Conservation (phyloP, 495 filamentous ascomycete species). For the Penicillium cinerascens region DNA sequence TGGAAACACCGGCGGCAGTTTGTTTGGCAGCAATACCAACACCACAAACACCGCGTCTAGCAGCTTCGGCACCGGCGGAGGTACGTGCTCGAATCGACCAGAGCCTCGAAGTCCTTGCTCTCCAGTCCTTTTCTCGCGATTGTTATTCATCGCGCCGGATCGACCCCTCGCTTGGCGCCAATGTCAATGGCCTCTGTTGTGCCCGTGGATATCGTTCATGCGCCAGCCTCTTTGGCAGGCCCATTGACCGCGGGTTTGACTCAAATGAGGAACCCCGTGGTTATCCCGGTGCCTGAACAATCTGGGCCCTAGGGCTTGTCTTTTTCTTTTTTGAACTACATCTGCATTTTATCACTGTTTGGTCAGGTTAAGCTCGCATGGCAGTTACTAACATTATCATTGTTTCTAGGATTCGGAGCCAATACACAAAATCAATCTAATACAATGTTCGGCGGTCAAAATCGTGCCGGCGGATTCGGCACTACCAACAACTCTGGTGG, state of each 20-base stretch:
- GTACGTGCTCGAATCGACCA: conserved; percentile 42
- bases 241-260: background rate
- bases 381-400: conserved; percentile 17
- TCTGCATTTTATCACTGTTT: conserved; percentile 14
- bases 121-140: conserved; percentile 3
- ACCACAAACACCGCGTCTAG: conserved; percentile 37
- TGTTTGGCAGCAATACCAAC: conserved; percentile 35
- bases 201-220: background rate
- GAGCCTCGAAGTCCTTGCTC: conserved; percentile 33
- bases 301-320: conserved; percentile 14
- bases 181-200: background rate
- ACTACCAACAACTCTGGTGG: conserved; percentile 39
- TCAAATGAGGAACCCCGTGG: background rate
- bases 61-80: conserved; percentile 59
- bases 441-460: conserved; percentile 39
- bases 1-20: conserved; percentile 33
- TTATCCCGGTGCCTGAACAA: conserved; percentile 2
- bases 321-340: conserved; percentile 13
- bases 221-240: background rate
- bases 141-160: background rate
- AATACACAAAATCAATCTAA: conserved; percentile 32
- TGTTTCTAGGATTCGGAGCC: conserved; percentile 35
- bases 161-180: background rate
- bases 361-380: background rate
- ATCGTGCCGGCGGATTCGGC: conserved; percentile 47